Evolutionary conservation across 805 yeast species (phyloP).

Genomic region (Candida loeiensis): DNA sequence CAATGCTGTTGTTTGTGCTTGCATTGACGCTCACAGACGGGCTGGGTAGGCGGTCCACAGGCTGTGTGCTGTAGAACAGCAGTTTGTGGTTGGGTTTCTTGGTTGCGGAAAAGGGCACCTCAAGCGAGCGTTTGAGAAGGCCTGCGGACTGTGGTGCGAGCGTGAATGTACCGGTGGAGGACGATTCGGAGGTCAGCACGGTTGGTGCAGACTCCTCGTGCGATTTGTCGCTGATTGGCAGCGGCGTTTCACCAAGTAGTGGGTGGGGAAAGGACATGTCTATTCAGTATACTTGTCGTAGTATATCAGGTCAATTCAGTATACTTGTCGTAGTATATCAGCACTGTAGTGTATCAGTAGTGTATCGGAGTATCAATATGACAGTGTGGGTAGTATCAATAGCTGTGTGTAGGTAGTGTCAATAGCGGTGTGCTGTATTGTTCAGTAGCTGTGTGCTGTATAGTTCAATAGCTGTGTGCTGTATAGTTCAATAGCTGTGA

Average conservation of each 20-base stretch:
- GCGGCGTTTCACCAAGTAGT: background rate
- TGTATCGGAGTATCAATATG: background rate
- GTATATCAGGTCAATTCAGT: too few relatives aligned
- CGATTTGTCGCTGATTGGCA: background rate
- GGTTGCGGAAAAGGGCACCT: slow-evolving; percentile 7
- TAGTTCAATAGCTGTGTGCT: too few relatives aligned
- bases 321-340: background rate
- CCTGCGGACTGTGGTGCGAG: slow-evolving; percentile 5
- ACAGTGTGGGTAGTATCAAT: background rate
- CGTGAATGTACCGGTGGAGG: slow-evolving; percentile 7
- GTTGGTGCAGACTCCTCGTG: background rate
- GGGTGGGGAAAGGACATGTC: background rate
- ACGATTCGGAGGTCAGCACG: slow-evolving; percentile 2
- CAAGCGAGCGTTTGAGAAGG: slow-evolving; percentile 10
- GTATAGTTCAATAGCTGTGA: too few relatives aligned
- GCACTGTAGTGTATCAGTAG: background rate
- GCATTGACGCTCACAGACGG: slow-evolving; percentile 8
- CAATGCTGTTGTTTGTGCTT: background rate
- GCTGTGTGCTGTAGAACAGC: slow-evolving; percentile 13
- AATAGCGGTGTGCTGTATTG: too few relatives aligned
- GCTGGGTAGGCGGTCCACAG: slow-evolving; percentile 14
- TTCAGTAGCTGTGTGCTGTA: too few relatives aligned
- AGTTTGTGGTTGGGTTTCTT: slow-evolving; percentile 9
- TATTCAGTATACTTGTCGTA: too few relatives aligned
- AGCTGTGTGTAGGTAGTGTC: too few relatives aligned